These are phyloP conservation scores for Malbranchea cinnamomea DNA, from an alignment of 2,329 filamentous ascomycete genomes.

Conservation along the genomic window DNA sequence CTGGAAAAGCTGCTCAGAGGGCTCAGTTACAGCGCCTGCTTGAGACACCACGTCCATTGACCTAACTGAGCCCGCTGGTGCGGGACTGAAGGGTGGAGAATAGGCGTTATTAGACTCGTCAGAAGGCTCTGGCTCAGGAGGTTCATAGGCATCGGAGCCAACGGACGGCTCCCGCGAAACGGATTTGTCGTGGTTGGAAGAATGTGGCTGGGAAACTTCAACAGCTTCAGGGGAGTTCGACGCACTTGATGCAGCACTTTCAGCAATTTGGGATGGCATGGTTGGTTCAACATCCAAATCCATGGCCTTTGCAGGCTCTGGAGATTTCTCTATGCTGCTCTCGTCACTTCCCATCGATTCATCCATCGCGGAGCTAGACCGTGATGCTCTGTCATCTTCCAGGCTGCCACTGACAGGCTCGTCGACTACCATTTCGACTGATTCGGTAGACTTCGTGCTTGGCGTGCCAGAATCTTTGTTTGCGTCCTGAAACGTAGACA, in stretches of 20 bases:
- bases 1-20: no score
- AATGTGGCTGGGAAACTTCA: not conserved
- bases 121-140: conserved; percentile 29
- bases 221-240: not conserved
- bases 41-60: conserved; percentile 12
- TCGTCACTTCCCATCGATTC: conserved; percentile 19
- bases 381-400: conserved; percentile 10
- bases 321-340: no score
- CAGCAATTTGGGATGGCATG: not conserved
- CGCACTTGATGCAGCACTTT: no score
- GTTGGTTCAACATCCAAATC: no score
- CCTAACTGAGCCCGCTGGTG: conserved; percentile 20
- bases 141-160: conserved; percentile 41
- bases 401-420: conserved; percentile 4
- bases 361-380: conserved; percentile 25
- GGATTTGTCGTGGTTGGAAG: conserved; percentile 6
- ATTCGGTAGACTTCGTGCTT: no score
- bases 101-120: conserved; percentile 16
- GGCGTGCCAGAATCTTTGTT: no score
- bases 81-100: conserved; percentile 31
- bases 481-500: no score
- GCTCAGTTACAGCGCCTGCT: no score
- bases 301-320: no score
- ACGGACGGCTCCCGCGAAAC: conserved; percentile 17
- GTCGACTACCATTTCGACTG: conserved; percentile 9